These are phyloP conservation scores for Lentinula edodes DNA, from an alignment of 768 basidiomycete genomes.

Conservation along the genomic window DNA sequence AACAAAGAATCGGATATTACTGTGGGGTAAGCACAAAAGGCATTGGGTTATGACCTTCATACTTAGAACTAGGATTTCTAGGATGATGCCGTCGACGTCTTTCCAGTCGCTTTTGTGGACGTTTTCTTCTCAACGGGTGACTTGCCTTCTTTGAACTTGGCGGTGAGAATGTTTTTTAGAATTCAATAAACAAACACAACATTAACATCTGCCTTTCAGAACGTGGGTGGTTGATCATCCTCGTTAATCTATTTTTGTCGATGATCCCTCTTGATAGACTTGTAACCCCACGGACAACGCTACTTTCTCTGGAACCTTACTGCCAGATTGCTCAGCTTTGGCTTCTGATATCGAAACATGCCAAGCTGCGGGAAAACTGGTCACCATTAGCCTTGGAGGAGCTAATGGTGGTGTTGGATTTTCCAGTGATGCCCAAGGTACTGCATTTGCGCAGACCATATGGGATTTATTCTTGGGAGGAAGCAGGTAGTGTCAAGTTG, in stretches of 20 bases:
- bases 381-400: constrained; percentile 56
- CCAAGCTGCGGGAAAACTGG: constrained; percentile 59
- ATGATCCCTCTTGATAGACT: constrained; percentile 29
- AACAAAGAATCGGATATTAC: constrained; percentile 33
- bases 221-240: neutral
- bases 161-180: constrained; percentile 30
- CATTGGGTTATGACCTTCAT: neutral
- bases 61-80: constrained; percentile 13
- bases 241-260: neutral
- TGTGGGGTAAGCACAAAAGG: neutral
- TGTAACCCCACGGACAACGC: constrained; percentile 54
- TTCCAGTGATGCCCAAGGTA: constrained; percentile 49
- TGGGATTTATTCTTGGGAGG: constrained; percentile 73
- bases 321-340: constrained; percentile 57
- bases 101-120: constrained; percentile 66
- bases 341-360: constrained; percentile 59
- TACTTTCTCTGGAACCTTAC: constrained; percentile 55
- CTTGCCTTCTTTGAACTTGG: constrained; percentile 60
- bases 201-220: neutral
- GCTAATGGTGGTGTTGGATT: constrained; percentile 61
- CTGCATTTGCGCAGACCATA: constrained; percentile 56
- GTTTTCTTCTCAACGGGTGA: constrained; percentile 61
- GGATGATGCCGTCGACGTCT: constrained; percentile 64
- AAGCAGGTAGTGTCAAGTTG: constrained; percentile 15
- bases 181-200: neutral